Conservation (phyloP, 768 basidiomycete genomes). For the Mycena crocata region DNA sequence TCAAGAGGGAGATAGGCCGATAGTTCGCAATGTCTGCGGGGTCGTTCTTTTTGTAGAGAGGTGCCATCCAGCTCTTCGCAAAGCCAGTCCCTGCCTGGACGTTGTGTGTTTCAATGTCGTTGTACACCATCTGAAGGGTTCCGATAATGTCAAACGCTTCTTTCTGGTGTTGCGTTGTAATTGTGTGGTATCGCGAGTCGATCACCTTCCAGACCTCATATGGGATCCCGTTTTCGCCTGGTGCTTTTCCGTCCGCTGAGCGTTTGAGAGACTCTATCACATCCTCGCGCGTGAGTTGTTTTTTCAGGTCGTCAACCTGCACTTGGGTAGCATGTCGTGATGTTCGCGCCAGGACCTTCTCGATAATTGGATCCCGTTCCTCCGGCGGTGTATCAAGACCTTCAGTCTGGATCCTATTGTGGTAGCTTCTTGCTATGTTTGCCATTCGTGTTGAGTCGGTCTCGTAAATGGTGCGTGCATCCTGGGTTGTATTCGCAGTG, state of each 20-base stretch:
- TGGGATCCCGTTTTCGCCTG: conserved; percentile 29
- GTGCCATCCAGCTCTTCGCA: conserved; percentile 39
- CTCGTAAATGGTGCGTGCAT: neutral
- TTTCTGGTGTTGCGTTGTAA: neutral
- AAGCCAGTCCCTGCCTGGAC: conserved; percentile 15
- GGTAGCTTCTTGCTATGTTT: neutral
- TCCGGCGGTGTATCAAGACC: neutral
- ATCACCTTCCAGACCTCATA: conserved; percentile 34
- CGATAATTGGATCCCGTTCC: neutral
- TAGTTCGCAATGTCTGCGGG: conserved; percentile 35
- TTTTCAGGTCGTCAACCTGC: neutral
- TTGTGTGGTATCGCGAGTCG: neutral
- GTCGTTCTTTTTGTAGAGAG: conserved; percentile 47
- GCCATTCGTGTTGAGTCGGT: neutral
- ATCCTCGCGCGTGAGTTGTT: neutral
- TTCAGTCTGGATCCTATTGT: conserved; percentile 1
- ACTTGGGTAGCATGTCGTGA: neutral
- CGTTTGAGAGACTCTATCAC: conserved; percentile 3
- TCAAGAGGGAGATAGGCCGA: conserved; percentile 35
- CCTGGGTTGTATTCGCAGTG: neutral
- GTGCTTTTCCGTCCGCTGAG: conserved; percentile 14
- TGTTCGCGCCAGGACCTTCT: neutral
- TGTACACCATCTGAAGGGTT: conserved; percentile 13
- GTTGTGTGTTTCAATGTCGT: conserved; percentile 20
- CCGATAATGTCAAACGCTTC: conserved; percentile 15